phyloP scores from a whole-genome alignment of 345 rosid species.

The Combretum micranthum region DNA sequence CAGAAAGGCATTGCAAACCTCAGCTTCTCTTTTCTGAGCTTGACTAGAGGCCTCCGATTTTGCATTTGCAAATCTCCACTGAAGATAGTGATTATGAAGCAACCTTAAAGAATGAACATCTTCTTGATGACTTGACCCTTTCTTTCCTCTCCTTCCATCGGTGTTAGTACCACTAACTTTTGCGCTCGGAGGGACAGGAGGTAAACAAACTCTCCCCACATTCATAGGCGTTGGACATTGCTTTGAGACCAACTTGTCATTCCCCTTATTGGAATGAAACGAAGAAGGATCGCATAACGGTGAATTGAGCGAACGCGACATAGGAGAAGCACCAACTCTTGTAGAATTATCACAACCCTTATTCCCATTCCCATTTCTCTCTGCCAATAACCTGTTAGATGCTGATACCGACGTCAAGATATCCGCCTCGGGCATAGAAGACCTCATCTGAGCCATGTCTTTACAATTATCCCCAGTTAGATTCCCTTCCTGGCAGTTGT shows the following conservation, averaged over 20 bases:
- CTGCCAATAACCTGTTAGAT: slow-evolving; percentile 18
- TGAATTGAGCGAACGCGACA: slow-evolving; percentile 29
- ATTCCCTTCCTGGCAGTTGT: neutral
- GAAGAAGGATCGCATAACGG: slow-evolving; percentile 14
- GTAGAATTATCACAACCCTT: slow-evolving; percentile 1
- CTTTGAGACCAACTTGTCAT: slow-evolving; percentile 18
- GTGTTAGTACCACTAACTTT: slow-evolving; percentile 21
- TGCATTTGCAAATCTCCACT: slow-evolving; percentile 86
- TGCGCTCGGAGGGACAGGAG: slow-evolving; percentile 43
- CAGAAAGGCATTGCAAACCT: slow-evolving; percentile 34
- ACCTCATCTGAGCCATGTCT: slow-evolving; percentile 15
- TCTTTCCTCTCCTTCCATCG: slow-evolving; percentile 40
- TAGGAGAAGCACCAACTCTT: slow-evolving; percentile 21
- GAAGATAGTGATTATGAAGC: slow-evolving; percentile 69
- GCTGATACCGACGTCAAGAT: slow-evolving; percentile 22
- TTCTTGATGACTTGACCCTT: slow-evolving; percentile 41
- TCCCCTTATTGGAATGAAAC: slow-evolving; percentile 14
- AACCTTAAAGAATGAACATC: slow-evolving; percentile 54
- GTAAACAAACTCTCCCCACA: slow-evolving; percentile 28
- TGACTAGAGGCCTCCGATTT: slow-evolving; percentile 46
- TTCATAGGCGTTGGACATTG: slow-evolving; percentile 12
- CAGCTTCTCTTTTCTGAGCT: slow-evolving; percentile 55
- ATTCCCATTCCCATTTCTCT: slow-evolving; percentile 25
- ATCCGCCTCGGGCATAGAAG: slow-evolving; percentile 36
- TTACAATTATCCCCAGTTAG: slow-evolving; percentile 3